phyloP scores from a whole-genome alignment of 2,329 filamentous ascomycete genomes.

The Plectosphaerella cucumerina region DNA sequence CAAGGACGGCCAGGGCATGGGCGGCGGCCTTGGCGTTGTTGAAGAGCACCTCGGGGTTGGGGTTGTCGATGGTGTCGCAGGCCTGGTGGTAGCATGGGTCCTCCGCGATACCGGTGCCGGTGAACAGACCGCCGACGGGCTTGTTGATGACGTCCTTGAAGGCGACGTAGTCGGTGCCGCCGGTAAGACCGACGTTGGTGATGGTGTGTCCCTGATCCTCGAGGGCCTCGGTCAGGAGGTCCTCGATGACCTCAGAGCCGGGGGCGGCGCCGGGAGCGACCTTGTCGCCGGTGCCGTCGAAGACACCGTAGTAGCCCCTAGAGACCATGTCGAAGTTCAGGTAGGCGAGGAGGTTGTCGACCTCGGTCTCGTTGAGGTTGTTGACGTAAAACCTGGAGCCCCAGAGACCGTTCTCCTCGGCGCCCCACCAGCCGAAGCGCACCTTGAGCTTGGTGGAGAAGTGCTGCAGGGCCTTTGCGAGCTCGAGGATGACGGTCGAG shows the following conservation, averaged over 20 bases:
- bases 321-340: slow-evolving; percentile 39
- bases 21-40: slow-evolving; percentile 21
- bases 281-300: slow-evolving; percentile 28
- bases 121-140: slow-evolving; percentile 54
- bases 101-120: slow-evolving; percentile 50
- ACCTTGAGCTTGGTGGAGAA: slow-evolving; percentile 30
- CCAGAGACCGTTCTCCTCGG: slow-evolving; percentile 37
- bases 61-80: slow-evolving; percentile 33
- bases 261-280: slow-evolving; percentile 29
- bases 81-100: slow-evolving; percentile 27
- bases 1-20: slow-evolving; percentile 7
- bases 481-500: slow-evolving; percentile 32
- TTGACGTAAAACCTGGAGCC: slow-evolving; percentile 31
- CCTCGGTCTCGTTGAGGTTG: slow-evolving; percentile 23
- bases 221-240: slow-evolving; percentile 28
- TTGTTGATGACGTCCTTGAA: slow-evolving; percentile 50
- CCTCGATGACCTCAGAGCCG: slow-evolving; percentile 25
- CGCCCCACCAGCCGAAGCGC: slow-evolving; percentile 40
- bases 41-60: slow-evolving; percentile 27
- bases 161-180: slow-evolving; percentile 57
- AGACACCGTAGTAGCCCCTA: slow-evolving; percentile 28
- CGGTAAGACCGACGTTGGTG: slow-evolving; percentile 22
- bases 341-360: slow-evolving; percentile 29
- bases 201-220: slow-evolving; percentile 24
- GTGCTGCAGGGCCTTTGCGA: slow-evolving; percentile 32